Evolutionary conservation across 768 basidiomycete genomes (phyloP).

Genomic region (Nidularia sp.): DNA sequence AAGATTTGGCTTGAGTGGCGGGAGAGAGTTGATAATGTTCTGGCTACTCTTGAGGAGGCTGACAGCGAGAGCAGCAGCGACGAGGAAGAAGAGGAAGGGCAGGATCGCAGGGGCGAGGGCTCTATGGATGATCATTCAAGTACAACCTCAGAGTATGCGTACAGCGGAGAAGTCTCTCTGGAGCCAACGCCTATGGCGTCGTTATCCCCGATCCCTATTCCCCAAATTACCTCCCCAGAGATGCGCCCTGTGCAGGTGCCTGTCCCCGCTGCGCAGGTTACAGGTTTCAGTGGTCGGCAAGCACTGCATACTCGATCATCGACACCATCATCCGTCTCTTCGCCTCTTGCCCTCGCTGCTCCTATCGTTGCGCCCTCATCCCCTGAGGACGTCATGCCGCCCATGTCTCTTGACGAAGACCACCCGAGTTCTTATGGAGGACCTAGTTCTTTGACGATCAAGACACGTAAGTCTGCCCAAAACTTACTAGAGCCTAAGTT

Average conservation of each 20-base stretch:
- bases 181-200: conserved; percentile 73
- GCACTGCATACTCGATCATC: conserved; percentile 75
- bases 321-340: conserved; percentile 85
- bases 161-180: conserved; percentile 38
- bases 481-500: conserved; percentile 65
- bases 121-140: conserved; percentile 50
- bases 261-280: conserved; percentile 20
- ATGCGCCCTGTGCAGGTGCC: conserved; percentile 19
- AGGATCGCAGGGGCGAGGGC: conserved; percentile 24
- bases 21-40: conserved; percentile 70
- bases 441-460: conserved; percentile 36
- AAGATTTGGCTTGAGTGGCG: conserved; percentile 98
- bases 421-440: background rate
- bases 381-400: conserved; percentile 57
- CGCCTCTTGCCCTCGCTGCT: conserved; percentile 79
- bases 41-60: conserved; percentile 51
- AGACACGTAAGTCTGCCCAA: conserved; percentile 61
- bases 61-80: conserved; percentile 44
- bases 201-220: conserved; percentile 38
- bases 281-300: conserved; percentile 31
- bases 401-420: conserved; percentile 61
- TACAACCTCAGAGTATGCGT: conserved; percentile 64
- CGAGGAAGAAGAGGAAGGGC: conserved; percentile 37
- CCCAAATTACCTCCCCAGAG: conserved; percentile 13
- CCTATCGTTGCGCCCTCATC: conserved; percentile 73